Conservation (phyloP, 2,329 filamentous ascomycete species). For the Alternaria novae-zelandiae region DNA sequence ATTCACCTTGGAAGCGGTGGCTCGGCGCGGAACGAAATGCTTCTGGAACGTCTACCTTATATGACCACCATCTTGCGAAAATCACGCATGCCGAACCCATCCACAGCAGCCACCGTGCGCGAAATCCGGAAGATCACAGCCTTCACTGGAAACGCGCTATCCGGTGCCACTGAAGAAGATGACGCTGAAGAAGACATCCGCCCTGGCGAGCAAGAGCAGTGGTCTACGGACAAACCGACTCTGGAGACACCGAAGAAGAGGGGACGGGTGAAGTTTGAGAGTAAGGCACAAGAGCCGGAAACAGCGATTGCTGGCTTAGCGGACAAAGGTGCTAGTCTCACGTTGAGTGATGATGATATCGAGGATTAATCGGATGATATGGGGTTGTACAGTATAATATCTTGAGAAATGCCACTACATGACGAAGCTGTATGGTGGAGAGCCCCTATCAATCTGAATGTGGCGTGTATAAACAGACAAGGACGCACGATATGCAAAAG, state of each 20-base stretch:
- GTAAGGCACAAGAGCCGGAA: constrained; percentile 27
- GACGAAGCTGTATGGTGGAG: no score
- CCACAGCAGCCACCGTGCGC: constrained; percentile 48
- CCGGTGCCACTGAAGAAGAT: constrained; percentile 38
- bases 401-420: no score
- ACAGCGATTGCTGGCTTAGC: constrained; percentile 28
- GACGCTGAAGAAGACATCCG: constrained; percentile 42
- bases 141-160: constrained; percentile 54
- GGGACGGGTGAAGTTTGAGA: constrained; percentile 25
- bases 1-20: constrained; percentile 64
- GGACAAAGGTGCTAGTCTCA: constrained; percentile 43
- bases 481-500: no score
- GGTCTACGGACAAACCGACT: constrained; percentile 52
- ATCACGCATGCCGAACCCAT: constrained; percentile 34
- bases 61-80: constrained; percentile 68
- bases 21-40: constrained; percentile 72
- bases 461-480: no score
- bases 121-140: constrained; percentile 73
- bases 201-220: constrained; percentile 43
- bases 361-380: constrained; percentile 42
- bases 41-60: constrained; percentile 88
- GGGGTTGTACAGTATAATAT: background rate
- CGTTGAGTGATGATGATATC: constrained; percentile 57
- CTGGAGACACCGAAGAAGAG: constrained; percentile 32
- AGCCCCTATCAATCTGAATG: no score